phyloP scores from a whole-genome alignment of 2,329 filamentous ascomycete species.

The Epichloe glyceriae region DNA sequence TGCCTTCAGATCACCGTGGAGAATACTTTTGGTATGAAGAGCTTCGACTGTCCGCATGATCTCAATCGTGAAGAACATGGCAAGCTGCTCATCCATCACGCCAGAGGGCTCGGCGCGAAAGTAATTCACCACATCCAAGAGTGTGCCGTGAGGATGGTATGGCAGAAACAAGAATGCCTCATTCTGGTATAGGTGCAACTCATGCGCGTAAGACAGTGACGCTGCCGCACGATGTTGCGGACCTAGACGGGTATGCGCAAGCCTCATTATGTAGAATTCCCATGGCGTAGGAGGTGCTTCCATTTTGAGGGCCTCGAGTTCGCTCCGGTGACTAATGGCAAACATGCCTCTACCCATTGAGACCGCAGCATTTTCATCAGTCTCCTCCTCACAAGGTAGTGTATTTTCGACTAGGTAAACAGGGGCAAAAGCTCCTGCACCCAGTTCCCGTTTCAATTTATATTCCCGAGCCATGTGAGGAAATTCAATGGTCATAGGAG shows the following conservation, averaged over 20 bases:
- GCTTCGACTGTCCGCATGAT: constrained; percentile 81
- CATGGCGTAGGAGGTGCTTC: constrained; percentile 78
- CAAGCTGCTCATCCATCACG: constrained; percentile 78
- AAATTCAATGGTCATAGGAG: constrained; percentile 56
- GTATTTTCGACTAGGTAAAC: constrained; percentile 82
- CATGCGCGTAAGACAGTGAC: constrained; percentile 71
- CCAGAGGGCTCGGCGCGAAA: constrained; percentile 59
- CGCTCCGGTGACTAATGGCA: constrained; percentile 39
- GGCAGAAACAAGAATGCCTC: constrained; percentile 85
- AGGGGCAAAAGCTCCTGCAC: constrained; percentile 86
- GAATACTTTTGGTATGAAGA: constrained; percentile 62
- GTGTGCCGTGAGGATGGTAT: constrained; percentile 76
- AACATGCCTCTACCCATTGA: constrained; percentile 52
- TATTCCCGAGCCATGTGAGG: constrained; percentile 54
- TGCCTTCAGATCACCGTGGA: constrained; percentile 90
- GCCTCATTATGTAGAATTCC: constrained; percentile 94
- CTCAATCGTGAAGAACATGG: constrained; percentile 93
- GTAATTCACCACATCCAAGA: constrained; percentile 88
- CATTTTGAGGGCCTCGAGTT: constrained; percentile 84
- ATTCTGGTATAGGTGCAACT: constrained; percentile 82
- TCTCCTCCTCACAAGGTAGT: constrained; percentile 32
- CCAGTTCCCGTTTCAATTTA: constrained; percentile 71
- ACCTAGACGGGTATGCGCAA: constrained; percentile 64
- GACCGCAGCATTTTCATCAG: constrained; percentile 29
- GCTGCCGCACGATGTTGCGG: constrained; percentile 57